Percentiles rank a stretch among this genome's conserved stretches.
phyloP scores from a whole-genome alignment of 345 rosid genomes.

The Populus tremula region DNA sequence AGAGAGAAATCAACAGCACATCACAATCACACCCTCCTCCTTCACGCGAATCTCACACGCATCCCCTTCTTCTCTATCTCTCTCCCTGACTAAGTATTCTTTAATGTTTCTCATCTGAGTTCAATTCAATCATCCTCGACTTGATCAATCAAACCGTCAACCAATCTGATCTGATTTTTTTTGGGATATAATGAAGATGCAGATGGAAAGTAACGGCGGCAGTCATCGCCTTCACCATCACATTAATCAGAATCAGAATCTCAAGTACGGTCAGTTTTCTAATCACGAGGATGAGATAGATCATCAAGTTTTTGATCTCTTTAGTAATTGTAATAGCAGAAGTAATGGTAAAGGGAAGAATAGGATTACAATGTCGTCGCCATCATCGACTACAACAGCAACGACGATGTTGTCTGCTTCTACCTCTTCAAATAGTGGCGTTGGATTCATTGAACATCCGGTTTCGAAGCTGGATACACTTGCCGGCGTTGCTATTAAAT shows the following conservation, averaged over 20 bases:
- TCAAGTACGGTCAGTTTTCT: conserved; percentile 19
- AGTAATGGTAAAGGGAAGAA: background rate
- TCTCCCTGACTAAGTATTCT: too few species aligned
- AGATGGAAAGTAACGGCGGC: conserved; percentile 33
- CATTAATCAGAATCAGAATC: conserved; percentile 10
- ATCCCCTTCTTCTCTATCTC: background rate
- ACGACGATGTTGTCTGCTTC: background rate
- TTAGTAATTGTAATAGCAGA: background rate
- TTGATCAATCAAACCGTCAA: background rate
- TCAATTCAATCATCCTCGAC: background rate
- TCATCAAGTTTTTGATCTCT: background rate
- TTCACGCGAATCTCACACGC: background rate
- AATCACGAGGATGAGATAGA: background rate
- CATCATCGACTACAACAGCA: background rate
- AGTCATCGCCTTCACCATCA: conserved; percentile 16
- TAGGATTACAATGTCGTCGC: background rate
- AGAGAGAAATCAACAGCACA: background rate
- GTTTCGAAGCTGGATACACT: conserved; percentile 33
- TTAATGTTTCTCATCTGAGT: background rate
- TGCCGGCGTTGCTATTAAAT: conserved; percentile 38
- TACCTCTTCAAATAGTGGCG: background rate
- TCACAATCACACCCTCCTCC: background rate
- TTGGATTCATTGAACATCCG: conserved; percentile 22
- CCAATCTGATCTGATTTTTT: background rate
- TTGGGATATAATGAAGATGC: conserved; percentile 14